Evolutionary conservation across 352 stramenopile species (phyloP), one percentile per base, ranked within the genome.

Genomic region (Globisporangium sylvaticum): DNA sequence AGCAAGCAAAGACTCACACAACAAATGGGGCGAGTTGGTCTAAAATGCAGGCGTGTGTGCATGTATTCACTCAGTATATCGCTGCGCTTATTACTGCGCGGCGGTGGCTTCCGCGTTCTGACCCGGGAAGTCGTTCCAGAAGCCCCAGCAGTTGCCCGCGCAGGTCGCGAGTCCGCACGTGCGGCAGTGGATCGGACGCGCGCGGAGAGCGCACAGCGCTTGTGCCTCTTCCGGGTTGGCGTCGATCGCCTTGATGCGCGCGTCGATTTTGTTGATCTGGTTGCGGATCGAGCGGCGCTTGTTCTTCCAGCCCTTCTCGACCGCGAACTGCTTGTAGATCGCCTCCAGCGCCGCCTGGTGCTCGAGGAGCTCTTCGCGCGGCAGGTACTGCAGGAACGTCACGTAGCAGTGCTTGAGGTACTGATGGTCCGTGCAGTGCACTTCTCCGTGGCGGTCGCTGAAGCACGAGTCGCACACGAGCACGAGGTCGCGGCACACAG

Each of bases 351-450:
- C 68, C 5, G 65, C 68, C 22, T 82, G 76, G 22, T 91, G 80
- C 54, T 69, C 65, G 1, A 85, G 14, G 9, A 91, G 67, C 50
- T 87, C 62, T 5, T 73, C 57, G 12, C 77, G 77, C 4, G 79
- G 50, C n/a, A 86, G 56, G 67, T 89, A 91, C 66, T 91, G 81
- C 57, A 91, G 48, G 58, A 89, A 91, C 14, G 83, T 91, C 58
- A 79, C 71, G 69, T 91, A 91, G 69, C 76, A 88, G 68, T 84
- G 69, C 71, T 89, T 91, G 54, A 91, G 71, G 69, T 81, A 84
- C 74, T 89, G 80, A 60, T 91, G 83, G 66, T 89, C 80, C 34
- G 76, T 83, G 73, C 83, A 91, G 74, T 91, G 83, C 58, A 91
- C 79, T 67, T 91, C 80, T 52, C 83, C 83, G 57, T 84, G 77